Conservation (phyloP, 148 eudicot genomes). For the Heliamphora exappendiculata region DNA sequence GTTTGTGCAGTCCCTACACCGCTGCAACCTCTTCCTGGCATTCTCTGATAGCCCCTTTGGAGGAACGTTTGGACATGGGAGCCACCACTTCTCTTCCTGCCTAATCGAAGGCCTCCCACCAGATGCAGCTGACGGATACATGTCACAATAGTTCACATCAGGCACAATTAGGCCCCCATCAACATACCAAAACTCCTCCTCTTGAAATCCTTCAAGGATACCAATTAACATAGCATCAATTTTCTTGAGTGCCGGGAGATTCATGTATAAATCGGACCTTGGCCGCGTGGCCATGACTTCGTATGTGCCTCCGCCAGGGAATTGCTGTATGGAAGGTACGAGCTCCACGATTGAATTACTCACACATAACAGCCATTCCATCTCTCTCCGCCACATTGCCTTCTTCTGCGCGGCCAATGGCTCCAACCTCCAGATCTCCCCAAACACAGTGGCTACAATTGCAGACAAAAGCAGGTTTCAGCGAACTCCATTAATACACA, state of each 20-base stretch:
- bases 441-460: conserved; percentile 74
- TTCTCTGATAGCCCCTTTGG: conserved; percentile 70
- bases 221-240: conserved; percentile 74
- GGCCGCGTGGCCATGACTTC: conserved; percentile 88
- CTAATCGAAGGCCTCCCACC: conserved; percentile 73
- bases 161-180: conserved; percentile 47
- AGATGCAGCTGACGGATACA: conserved; percentile 17
- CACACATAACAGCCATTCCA: conserved; percentile 89
- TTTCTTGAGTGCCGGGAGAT: conserved; percentile 88
- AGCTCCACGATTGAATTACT: conserved; percentile 93
- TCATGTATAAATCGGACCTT: conserved; percentile 75
- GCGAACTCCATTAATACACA: not conserved
- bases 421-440: conserved; percentile 89
- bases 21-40: conserved; percentile 78
- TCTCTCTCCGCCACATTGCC: conserved; percentile 90
- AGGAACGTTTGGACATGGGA: conserved; percentile 84
- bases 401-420: conserved; percentile 72
- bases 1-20: conserved; percentile 79
- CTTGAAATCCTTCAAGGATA: conserved; percentile 82
- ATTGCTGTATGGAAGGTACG: conserved; percentile 72
- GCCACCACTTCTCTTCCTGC: conserved; percentile 99
- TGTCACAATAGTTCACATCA: conserved; percentile 39
- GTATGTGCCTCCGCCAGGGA: conserved; percentile 74
- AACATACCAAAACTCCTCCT: conserved; percentile 74
- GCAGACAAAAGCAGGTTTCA: not conserved